Evolutionary conservation across 192 early-diverging fungal species (phyloP), one percentile per base, ranked within the genome.

Genomic region (Coemansia interrupta): DNA sequence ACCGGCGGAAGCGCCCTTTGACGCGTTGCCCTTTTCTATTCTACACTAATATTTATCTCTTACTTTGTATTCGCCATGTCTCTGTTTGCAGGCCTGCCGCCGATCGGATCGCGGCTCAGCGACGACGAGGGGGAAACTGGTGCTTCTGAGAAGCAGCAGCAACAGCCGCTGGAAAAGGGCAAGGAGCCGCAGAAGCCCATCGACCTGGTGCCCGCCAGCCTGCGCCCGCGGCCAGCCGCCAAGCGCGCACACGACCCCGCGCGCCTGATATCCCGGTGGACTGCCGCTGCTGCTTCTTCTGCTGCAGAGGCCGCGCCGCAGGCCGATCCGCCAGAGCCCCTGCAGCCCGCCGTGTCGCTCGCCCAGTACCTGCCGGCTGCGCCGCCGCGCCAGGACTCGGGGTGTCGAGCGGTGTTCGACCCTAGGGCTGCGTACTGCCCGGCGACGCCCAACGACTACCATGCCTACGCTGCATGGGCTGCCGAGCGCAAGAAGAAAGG

Each of bases 41-140:
- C n/a, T n/a, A 26, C 26, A 26, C 15, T 54, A 30, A 32, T 5
- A 13, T 17, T 23, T 51, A 30, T 17, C 14, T 56, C 23, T 18
- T 32, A 15, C 22, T 19, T 38, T 43, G 46, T 36, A 30, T 13
- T 15, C 17, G 26, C 45, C 42, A 77, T 77, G 73, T 63, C 73
- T 19, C 43, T 77, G 46, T 77, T 67, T 58, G 64, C 60, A 15
- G 54, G 66, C 54, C 57, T 77, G 61, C 73, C 73, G 28, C 64
- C 73, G 9, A 60, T 54, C 13, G 61, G 67, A 50, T 36, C 61
- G 38, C 32, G 24, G 19, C 22, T 45, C 7, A 56, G 51, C 23
- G 53, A 15, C 24, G 38, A 47, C 3, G 38, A 54, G 22, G 32
- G 14, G n/a, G 20, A 3, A 5, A 17, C 15, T 30, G 30, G 17